These are phyloP conservation scores for Aulographum hederae DNA, from an alignment of 2,329 filamentous ascomycete genomes.

Conservation along the genomic window DNA sequence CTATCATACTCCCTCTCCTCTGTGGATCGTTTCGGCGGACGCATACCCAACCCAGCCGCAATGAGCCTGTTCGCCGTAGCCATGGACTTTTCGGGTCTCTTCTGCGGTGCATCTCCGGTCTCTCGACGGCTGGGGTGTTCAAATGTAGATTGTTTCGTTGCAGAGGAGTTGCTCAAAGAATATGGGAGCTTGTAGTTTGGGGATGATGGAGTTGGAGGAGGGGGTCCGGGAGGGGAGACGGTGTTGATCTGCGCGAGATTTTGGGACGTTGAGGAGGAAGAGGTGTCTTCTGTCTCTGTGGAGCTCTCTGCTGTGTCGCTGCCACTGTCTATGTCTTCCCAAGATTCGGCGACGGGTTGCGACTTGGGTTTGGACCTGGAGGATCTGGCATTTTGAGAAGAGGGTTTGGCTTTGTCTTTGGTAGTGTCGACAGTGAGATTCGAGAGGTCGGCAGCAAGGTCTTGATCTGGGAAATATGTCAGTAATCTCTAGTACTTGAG, in stretches of 20 bases:
- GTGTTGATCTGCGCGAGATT: conserved; percentile 11
- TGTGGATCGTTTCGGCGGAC: conserved; percentile 63
- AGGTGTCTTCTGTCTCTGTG: conserved; percentile 9
- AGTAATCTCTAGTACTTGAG: neutral
- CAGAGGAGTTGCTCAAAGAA: conserved; percentile 3
- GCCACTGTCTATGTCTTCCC: conserved; percentile 52
- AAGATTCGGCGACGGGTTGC: conserved; percentile 43
- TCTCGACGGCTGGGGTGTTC: conserved; percentile 3
- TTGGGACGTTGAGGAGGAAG: conserved; percentile 10
- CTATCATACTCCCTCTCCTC: conserved; percentile 78
- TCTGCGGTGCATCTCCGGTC: conserved; percentile 12
- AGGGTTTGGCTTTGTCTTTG: conserved; percentile 14
- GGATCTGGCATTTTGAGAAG: too few species aligned
- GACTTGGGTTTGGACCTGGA: conserved; percentile 8
- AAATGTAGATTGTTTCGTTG: conserved; percentile 1
- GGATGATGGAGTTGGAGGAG: conserved; percentile 1
- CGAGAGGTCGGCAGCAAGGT: conserved; percentile 18
- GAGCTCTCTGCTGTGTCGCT: conserved; percentile 13
- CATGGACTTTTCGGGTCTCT: conserved; percentile 84
- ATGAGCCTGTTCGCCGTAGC: conserved; percentile 82
- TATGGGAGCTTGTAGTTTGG: too few species aligned
- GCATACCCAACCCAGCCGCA: conserved; percentile 68
- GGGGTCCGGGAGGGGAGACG: conserved; percentile 17
- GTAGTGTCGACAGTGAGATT: conserved; percentile 15
- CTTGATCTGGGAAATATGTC: conserved; percentile 7